phyloP scores from a whole-genome alignment of 129 eudicot genomes.

The Flaveria brownii region DNA sequence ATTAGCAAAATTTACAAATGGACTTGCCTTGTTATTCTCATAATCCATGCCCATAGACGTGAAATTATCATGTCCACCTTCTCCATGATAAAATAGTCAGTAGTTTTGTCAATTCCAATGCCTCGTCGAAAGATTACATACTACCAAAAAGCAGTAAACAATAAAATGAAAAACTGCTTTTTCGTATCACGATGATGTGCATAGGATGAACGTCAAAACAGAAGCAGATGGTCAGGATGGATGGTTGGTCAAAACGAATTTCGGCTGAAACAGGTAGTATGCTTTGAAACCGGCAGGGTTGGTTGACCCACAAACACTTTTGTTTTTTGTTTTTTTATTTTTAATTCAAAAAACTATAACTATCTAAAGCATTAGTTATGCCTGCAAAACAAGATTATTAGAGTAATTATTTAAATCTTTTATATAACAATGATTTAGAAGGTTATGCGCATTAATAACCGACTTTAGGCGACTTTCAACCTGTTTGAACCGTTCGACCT shows the following conservation, averaged over 20 bases:
- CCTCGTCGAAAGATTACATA: constrained; percentile 90
- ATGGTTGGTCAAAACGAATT: not conserved
- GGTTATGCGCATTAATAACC: not conserved
- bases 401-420: not conserved
- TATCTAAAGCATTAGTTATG: not conserved
- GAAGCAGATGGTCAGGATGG: not conserved
- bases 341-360: not conserved
- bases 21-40: constrained; percentile 68
- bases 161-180: not conserved
- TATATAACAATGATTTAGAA: not conserved
- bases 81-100: constrained; percentile 71
- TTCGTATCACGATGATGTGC: not conserved
- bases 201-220: constrained; percentile 3
- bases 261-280: not conserved
- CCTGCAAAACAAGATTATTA: not conserved
- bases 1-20: not conserved
- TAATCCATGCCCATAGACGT: constrained; percentile 73
- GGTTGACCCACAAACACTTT: not conserved
- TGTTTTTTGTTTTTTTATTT: not conserved
- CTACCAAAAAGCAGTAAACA: constrained; percentile 40
- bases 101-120: constrained; percentile 82
- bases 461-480: not conserved
- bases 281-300: not conserved
- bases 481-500: not conserved
- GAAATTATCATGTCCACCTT: constrained; percentile 83